Evolutionary conservation across 2,329 filamentous ascomycete species (phyloP), one percentile per base, ranked within the genome.

Genomic region (Sarocladium oryzae): DNA sequence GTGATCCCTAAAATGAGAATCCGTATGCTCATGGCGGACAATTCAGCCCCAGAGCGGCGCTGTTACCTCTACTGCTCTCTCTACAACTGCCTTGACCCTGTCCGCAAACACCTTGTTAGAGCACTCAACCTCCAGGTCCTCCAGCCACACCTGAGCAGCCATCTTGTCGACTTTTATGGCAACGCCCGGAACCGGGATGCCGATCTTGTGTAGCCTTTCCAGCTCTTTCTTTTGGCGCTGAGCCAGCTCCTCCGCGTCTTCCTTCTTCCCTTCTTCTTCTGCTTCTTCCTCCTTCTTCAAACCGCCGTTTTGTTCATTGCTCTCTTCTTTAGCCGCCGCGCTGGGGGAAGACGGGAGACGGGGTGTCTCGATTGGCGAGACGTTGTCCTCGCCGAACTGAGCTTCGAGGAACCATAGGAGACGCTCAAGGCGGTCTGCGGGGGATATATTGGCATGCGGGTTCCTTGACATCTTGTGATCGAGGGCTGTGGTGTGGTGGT

Each of bases 321-420:
- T n/a, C n/a, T n/a, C n/a, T 15, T 61, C 62, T n/a, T 66, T 30
- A 7, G 28, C 28, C 13, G 28, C 63, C 4, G 62, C 57, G n/a
- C n/a, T n/a, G 52, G 62, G 57, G 26, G 71, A 59, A 6, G 69
- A 56, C 0, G 74, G 72, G 2, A 82, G 66, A 66, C 83, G 79
- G 54, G 89, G 72, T 62, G 69, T 73, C 35, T 84, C 78, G 57
- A 97, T 87, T 4, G 92, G 90, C 0, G 79, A 76, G 52, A 97
- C 84, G 54, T 89, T 85, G 56, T 93, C 85, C 28, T 82, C 76
- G 55, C 93, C 93, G 63, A 99, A 99, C 66, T 99, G 93, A 2
- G 91, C 88, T 73, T 99, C 93, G 13, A 99, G 84, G 73, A 99
- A 96, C 82, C 96, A 88, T 70, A 95, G 86, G 18, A 99, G 82